Conservation (phyloP, 2,329 filamentous ascomycete genomes). For the Aspergillus intermedius region DNA sequence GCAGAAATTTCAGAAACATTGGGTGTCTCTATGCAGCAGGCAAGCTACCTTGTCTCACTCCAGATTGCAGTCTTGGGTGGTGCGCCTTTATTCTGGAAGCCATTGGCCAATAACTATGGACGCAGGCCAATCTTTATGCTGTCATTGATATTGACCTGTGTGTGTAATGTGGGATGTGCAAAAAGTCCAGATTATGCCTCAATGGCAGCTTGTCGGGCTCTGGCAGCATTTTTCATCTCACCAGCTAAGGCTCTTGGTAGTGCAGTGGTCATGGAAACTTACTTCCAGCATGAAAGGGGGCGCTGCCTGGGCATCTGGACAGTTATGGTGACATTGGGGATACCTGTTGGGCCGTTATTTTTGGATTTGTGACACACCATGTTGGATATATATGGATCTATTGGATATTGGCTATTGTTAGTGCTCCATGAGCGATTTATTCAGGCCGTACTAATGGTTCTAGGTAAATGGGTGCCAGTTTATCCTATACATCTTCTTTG, state of each 20-base stretch:
- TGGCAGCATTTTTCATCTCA: slow-evolving; percentile 49
- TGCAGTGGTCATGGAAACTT: slow-evolving; percentile 51
- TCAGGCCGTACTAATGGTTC: slow-evolving; percentile 1
- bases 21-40: slow-evolving; percentile 41
- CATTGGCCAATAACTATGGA: slow-evolving; percentile 49
- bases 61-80: slow-evolving; percentile 50
- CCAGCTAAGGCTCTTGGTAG: slow-evolving; percentile 49
- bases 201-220: slow-evolving; percentile 46
- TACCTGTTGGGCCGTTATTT: slow-evolving; percentile 34
- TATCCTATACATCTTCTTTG: slow-evolving; percentile 49
- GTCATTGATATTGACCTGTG: slow-evolving; percentile 42
- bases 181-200: slow-evolving; percentile 44
- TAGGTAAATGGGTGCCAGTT: slow-evolving; percentile 51
- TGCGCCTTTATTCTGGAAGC: slow-evolving; percentile 52
- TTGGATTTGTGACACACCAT: slow-evolving; percentile 42
- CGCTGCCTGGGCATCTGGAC: slow-evolving; percentile 54
- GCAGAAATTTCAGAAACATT: slow-evolving; percentile 48
- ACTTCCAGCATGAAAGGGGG: slow-evolving; percentile 48
- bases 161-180: slow-evolving; percentile 51
- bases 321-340: slow-evolving; percentile 43
- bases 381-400: slow-evolving; percentile 55
- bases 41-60: slow-evolving; percentile 51
- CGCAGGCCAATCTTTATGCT: slow-evolving; percentile 50
- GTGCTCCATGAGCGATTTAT: slow-evolving; percentile 3
- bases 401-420: slow-evolving; percentile 51